These are phyloP conservation scores for Mycosarcoma maydis DNA, from an alignment of 1,284 basidiomycete genomes.

Conservation along the genomic window DNA sequence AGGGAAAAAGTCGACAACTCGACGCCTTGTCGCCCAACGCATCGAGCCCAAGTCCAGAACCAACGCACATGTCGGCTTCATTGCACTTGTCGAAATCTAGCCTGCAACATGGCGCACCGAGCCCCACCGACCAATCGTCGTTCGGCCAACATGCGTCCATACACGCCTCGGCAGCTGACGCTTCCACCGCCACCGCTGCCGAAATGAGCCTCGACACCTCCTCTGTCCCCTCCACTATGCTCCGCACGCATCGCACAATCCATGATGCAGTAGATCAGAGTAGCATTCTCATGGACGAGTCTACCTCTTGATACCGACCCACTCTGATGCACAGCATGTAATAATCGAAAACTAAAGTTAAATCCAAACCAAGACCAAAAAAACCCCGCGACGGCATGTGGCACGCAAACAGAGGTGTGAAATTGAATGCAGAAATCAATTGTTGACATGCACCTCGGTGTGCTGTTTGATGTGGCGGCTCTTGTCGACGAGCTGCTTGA, in stretches of 20 bases:
- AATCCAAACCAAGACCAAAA: neutral
- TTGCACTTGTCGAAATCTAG: neutral
- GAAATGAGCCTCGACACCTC: slow-evolving; percentile 46
- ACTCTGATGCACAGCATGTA: no score
- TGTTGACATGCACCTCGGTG: slow-evolving; percentile 19
- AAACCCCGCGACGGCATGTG: no score
- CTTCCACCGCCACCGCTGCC: slow-evolving; percentile 7
- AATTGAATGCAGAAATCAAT: slow-evolving; percentile 4
- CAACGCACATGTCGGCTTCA: slow-evolving; percentile 8
- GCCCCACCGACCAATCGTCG: no score
- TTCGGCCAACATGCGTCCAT: no score
- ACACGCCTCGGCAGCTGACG: slow-evolving; percentile 1
- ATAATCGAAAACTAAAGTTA: no score
- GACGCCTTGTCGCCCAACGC: slow-evolving; percentile 1
- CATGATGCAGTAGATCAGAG: slow-evolving; percentile 11
- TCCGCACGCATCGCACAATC: neutral
- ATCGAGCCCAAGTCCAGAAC: no score
- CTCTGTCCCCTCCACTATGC: neutral
- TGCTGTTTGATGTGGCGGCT: slow-evolving; percentile 8
- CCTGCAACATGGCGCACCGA: no score
- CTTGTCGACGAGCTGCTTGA: slow-evolving; percentile 56
- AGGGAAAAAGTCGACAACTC: slow-evolving; percentile 7
- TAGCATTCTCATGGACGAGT: slow-evolving; percentile 43
- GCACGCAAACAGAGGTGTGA: no score
- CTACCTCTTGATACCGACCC: slow-evolving; percentile 2